Base-by-base conservation (phyloP, 257 asterid genomes). In the Solanum habrochaites region DNA sequence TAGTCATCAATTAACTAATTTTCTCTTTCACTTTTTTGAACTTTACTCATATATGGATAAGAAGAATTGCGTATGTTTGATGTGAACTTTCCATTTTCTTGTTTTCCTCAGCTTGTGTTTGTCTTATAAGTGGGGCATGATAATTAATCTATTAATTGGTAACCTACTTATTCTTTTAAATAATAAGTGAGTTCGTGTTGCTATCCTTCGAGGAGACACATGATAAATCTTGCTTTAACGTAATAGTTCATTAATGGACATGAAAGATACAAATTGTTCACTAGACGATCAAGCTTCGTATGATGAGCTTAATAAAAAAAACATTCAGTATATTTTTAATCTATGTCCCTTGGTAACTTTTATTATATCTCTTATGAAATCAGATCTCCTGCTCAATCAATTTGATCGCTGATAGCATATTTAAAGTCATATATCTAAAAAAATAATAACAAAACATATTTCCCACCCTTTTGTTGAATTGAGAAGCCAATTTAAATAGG, bases 311-410 rank as follows among this genome's bases (percentile, higher is more conserved):
- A 58, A 1, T 20, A 0, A 58, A 58, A 16, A 45, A 52, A 15
- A 6, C 9, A 52, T 52, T 8, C 23, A 52, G 3, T 6, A 15
- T 21, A 49, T 14, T 49, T 45, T 49, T 49, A 49, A 14, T 9
- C 5, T 8, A 4, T 64, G 9, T 35, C 43, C 5, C 25, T 52
- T 8, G 0, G 0, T 52, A 2, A 5, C 18, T 21, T 8, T 2
- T 49, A 18, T 49, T 49, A 3, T 0, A 14, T 1, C 0, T 0
- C 7, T 8, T 49, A 49, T 49, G 4, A 13, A 14, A 13, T 49
- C 9, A 20, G 9, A 66, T 66, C 1, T 10, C 21, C 1, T 29
- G 14, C 6, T 67, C 5, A 29, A 7, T 6, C 2, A 27, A 27
- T 32, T 72, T 27, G 6, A 0, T 21, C 18, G 1, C 4, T 60